phyloP scores from a whole-genome alignment of 2,329 filamentous ascomycete species.

The Microdochium nivale region DNA sequence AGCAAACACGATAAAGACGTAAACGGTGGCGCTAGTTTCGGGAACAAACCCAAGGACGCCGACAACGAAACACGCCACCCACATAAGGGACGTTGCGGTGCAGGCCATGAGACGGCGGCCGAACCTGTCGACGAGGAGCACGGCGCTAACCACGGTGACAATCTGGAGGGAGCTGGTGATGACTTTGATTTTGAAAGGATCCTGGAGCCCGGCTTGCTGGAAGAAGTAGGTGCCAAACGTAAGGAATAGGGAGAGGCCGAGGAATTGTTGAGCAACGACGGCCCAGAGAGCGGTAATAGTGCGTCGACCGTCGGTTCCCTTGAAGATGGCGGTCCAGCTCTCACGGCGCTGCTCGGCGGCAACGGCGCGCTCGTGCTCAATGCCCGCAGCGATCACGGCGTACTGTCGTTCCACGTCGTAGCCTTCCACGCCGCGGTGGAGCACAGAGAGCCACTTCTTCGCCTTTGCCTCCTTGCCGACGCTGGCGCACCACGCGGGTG shows the following conservation, averaged over 20 bases:
- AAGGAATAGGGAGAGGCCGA: conserved; percentile 24
- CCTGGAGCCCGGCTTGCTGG: conserved; percentile 29
- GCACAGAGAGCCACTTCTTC: conserved; percentile 1
- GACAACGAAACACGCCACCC: conserved; percentile 8
- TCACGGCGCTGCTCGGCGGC: conserved; percentile 1
- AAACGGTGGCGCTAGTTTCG: conserved; percentile 4
- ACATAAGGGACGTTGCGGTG: conserved; percentile 6
- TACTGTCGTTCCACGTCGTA: conserved; percentile 4
- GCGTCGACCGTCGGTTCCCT: conserved; percentile 21
- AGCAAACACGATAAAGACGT: conserved; percentile 12
- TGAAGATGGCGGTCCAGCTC: conserved; percentile 13
- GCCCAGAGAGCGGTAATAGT: conserved; percentile 26
- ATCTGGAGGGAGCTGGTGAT: conserved; percentile 17
- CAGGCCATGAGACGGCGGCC: conserved; percentile 10
- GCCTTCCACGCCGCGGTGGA: conserved; percentile 1
- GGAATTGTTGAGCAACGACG: conserved; percentile 25
- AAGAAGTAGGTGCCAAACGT: conserved; percentile 23
- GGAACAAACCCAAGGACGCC: conserved; percentile 11
- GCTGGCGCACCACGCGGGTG: conserved; percentile 27
- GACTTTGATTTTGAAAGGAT: conserved; percentile 31
- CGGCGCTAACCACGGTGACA: conserved; percentile 5
- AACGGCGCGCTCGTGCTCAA: conserved; percentile 1
- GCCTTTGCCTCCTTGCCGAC: conserved; percentile 18
- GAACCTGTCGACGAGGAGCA: conserved; percentile 9
- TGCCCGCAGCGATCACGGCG: neutral